Conservation (phyloP, 1,139 yeast species). For the Lizanozyma gosingica region DNA sequence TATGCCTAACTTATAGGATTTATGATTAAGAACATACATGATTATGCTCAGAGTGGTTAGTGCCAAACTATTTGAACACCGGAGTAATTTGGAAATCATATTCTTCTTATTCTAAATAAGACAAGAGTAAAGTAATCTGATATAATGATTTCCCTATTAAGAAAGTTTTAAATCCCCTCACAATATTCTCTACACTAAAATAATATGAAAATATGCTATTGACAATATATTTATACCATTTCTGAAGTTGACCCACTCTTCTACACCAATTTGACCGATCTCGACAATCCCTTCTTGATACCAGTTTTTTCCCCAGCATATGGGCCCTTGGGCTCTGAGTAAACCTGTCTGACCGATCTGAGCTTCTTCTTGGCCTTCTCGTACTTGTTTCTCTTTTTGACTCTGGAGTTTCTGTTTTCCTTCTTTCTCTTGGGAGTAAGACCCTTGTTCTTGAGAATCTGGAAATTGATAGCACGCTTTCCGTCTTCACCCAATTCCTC, state of each 20-base stretch:
- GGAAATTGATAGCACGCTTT: slow-evolving; percentile 91
- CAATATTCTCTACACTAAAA: too few relatives aligned
- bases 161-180: too few relatives aligned
- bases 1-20: too few relatives aligned
- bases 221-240: too few relatives aligned
- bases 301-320: slow-evolving; percentile 95
- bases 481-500: slow-evolving; percentile 68
- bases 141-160: too few relatives aligned
- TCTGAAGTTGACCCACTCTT: slow-evolving; percentile 1
- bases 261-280: slow-evolving; percentile 67
- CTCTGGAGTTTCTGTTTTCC: slow-evolving; percentile 92
- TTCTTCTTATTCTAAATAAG: too few relatives aligned
- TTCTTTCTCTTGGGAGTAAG: slow-evolving; percentile 87
- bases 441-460: slow-evolving; percentile 91
- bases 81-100: too few relatives aligned
- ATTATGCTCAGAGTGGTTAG: too few relatives aligned
- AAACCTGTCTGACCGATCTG: slow-evolving; percentile 82
- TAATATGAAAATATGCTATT: too few relatives aligned
- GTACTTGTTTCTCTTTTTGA: slow-evolving; percentile 96
- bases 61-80: too few relatives aligned
- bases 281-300: slow-evolving; percentile 85
- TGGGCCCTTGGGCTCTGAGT: slow-evolving; percentile 69
- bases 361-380: slow-evolving; percentile 93
- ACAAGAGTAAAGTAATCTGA: too few relatives aligned
- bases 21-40: too few relatives aligned